Conservation (phyloP, 2,329 filamentous ascomycete species). For the Penicillium sp. region DNA sequence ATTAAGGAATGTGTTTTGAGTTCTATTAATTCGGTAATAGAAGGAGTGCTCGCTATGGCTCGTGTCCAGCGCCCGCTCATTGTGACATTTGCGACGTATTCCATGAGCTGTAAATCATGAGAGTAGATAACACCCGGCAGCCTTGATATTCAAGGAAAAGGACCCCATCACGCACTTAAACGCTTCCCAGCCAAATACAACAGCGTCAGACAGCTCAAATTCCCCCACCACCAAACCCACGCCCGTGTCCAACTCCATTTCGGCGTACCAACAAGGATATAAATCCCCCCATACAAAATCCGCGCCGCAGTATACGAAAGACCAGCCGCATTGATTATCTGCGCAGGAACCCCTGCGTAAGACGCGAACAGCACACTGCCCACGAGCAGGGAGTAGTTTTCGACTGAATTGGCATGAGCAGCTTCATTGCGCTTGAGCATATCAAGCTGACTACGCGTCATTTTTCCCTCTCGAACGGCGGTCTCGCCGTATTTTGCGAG, state of each 20-base stretch:
- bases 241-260: conserved; percentile 40
- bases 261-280: conserved; percentile 43
- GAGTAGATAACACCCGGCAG: too few relatives aligned
- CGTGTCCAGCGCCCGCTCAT: too few relatives aligned
- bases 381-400: conserved; percentile 33
- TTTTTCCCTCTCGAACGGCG: conserved; percentile 47
- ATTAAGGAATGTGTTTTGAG: neutral
- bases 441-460: conserved; percentile 45
- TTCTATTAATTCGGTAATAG: neutral
- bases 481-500: conserved; percentile 48
- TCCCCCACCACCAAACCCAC: conserved; percentile 48
- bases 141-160: neutral
- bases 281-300: conserved; percentile 43
- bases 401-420: conserved; percentile 51
- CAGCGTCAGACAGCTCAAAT: conserved; percentile 44
- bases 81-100: too few relatives aligned
- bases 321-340: conserved; percentile 42
- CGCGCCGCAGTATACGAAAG: conserved; percentile 46
- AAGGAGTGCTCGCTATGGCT: neutral
- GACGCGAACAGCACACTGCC: conserved; percentile 43
- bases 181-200: conserved; percentile 31
- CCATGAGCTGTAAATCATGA: too few relatives aligned
- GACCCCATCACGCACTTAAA: neutral
- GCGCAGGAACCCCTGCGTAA: conserved; percentile 39
- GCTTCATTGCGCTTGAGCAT: conserved; percentile 48